Conservation (phyloP, 2,329 filamentous ascomycete species). For the Ceratocystis harringtonii region DNA sequence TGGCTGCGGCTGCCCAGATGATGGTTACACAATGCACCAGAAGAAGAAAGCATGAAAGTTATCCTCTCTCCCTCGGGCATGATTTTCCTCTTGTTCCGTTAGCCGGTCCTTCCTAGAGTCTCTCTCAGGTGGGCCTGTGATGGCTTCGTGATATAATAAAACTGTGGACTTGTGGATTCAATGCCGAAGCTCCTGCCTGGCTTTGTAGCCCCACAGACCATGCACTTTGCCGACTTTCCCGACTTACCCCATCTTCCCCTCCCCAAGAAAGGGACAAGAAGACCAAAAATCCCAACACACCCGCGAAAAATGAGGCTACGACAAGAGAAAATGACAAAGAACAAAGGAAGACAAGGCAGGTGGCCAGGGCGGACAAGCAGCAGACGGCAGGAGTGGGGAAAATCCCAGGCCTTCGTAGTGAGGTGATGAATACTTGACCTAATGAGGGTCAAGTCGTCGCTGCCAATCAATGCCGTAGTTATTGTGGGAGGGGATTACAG, state of each 20-base stretch:
- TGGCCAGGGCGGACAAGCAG: neutral
- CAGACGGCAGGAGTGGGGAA: neutral
- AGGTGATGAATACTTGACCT: neutral
- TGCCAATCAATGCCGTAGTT: neutral
- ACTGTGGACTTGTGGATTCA: neutral
- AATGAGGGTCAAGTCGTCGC: neutral
- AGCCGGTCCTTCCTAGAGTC: no score
- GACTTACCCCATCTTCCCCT: neutral
- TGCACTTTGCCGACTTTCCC: constrained; percentile 4
- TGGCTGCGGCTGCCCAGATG: no score
- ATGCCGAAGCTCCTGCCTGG: neutral
- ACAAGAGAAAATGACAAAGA: neutral
- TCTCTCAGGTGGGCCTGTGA: neutral
- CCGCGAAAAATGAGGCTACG: neutral
- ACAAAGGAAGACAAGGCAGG: neutral
- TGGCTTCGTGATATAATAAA: neutral
- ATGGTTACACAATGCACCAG: no score
- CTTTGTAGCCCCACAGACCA: neutral
- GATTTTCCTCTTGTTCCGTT: no score
- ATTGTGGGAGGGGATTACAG: neutral
- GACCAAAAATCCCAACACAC: neutral
- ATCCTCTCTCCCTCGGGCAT: neutral
- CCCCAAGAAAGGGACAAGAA: neutral
- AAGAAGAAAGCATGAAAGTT: neutral
- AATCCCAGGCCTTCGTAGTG: neutral